Base-by-base conservation (phyloP, 2,329 filamentous ascomycete genomes). In the Chrysoporthe austroafricana region DNA sequence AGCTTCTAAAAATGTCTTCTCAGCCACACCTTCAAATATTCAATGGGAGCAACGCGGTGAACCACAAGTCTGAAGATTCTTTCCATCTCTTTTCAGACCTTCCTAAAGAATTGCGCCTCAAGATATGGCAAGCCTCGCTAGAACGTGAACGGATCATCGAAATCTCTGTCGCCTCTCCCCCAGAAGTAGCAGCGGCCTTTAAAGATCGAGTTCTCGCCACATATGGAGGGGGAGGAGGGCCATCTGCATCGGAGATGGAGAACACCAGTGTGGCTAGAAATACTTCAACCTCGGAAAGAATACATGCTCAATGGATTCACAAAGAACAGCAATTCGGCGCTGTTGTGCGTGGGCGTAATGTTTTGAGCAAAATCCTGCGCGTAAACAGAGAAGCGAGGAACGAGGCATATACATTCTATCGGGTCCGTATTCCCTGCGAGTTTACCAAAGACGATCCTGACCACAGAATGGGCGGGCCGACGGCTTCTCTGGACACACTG, bases 1-100 rank as follows among this genome's bases (percentile, higher is more conserved):
- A 18, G 6, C 4, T 16, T 56, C 26, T 36, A 13, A 59, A 43
- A 43, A 59, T 43, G 56, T 59, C 36, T 43, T 34, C 14, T 21
- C 16, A 39, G 56, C 39, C 56, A 43, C 56, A 59, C 36, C 36
- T 43, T 59, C 56, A 59, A 59, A 43, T 34, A 42, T 59, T 59
- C 56, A 42, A 59, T 21, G 13, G 2, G 11, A 42, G n/a, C 56
- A 21, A 43, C 21, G 11, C 5, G 5, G 5, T 43, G 6, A 21
- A 43, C 39, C 8, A 26, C n/a, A 59, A n/a, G 16, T 21, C 34
- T 43, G n/a, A 32, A 32, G 5, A 48, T 16, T 62, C 44, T 34
- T 50, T 62, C 36, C 43, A 36, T 13, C 21, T 62, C 43, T 62
- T 62, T 46, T 14, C 43, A 21, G 7, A 52, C 13, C 44, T 62